These are phyloP conservation scores for Schizochytrium sp. DNA, from an alignment of 108 stramenopile genomes.

Conservation along the genomic window DNA sequence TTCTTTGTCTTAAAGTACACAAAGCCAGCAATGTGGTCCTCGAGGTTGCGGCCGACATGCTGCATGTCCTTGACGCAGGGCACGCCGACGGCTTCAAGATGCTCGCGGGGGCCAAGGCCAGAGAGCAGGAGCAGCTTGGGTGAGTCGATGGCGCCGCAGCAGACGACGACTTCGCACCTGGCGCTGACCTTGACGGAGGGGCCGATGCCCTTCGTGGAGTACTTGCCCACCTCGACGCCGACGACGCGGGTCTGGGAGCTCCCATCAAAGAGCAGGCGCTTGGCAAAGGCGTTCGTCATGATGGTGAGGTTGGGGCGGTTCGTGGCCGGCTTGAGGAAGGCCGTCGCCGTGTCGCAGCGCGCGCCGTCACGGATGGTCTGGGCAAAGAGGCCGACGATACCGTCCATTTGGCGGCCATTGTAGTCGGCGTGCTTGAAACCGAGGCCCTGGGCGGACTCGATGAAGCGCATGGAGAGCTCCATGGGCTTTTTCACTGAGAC, in stretches of 20 bases:
- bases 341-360: not conserved
- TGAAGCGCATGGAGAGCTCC: not conserved
- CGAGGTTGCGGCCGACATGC: not conserved
- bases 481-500: not conserved
- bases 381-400: not conserved
- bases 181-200: not conserved
- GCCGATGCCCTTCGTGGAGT: not conserved
- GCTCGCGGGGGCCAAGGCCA: not conserved
- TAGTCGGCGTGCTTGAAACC: not conserved
- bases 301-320: not conserved
- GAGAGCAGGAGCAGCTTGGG: not conserved
- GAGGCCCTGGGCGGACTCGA: not conserved
- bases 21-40: not conserved
- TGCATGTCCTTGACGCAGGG: not conserved
- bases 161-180: not conserved
- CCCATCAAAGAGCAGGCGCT: not conserved
- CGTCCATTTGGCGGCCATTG: not conserved
- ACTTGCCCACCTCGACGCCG: not conserved
- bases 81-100: not conserved
- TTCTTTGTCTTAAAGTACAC: not conserved
- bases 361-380: constrained; percentile 5
- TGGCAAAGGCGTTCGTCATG: not conserved
- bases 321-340: not conserved
- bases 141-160: not conserved
- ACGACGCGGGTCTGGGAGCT: not conserved